Percentiles rank a stretch among this genome's conserved stretches.
Conservation (phyloP, 2,329 filamentous ascomycete genomes). For the Elsinoe batatas region DNA sequence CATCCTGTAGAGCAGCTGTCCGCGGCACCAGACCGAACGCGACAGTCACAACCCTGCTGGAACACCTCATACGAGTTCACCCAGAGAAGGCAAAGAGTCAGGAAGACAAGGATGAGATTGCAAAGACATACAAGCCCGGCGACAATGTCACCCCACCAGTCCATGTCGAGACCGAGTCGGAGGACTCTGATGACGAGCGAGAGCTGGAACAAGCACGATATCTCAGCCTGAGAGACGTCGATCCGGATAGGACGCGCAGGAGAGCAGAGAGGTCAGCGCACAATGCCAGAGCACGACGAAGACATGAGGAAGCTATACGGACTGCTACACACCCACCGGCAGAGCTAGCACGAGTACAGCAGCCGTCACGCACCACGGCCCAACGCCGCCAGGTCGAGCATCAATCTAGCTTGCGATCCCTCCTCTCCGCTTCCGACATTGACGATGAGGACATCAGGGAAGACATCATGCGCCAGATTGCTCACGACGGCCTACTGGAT, state of each 20-base stretch:
- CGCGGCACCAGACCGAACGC: conserved; percentile 85
- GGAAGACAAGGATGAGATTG: conserved; percentile 67
- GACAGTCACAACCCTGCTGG: conserved; percentile 76
- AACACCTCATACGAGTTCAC: conserved; percentile 75
- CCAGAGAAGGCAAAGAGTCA: conserved; percentile 61
- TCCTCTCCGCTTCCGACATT: conserved; percentile 71
- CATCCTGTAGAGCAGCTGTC: conserved; percentile 79
- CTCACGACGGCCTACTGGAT: conserved; percentile 77
- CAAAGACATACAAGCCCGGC: conserved; percentile 65
- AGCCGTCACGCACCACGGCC: not conserved
- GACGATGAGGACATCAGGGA: conserved; percentile 73
- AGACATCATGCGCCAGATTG: conserved; percentile 80
- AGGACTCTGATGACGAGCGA: conserved; percentile 44
- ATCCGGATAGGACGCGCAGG: conserved; percentile 21
- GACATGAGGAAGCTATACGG: not conserved
- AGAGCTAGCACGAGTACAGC: conserved; percentile 24
- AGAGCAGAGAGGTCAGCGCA: conserved; percentile 18
- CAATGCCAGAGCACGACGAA: conserved; percentile 2
- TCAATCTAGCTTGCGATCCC: conserved; percentile 75
- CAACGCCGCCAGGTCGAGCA: conserved; percentile 61
- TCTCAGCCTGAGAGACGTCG: conserved; percentile 61
- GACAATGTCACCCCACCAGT: conserved; percentile 66
- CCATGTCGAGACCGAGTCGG: conserved; percentile 43
- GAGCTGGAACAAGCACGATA: conserved; percentile 62
- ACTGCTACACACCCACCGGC: conserved; percentile 20